Conservation (phyloP, 2,329 filamentous ascomycete genomes). For the Alternaria rosae region DNA sequence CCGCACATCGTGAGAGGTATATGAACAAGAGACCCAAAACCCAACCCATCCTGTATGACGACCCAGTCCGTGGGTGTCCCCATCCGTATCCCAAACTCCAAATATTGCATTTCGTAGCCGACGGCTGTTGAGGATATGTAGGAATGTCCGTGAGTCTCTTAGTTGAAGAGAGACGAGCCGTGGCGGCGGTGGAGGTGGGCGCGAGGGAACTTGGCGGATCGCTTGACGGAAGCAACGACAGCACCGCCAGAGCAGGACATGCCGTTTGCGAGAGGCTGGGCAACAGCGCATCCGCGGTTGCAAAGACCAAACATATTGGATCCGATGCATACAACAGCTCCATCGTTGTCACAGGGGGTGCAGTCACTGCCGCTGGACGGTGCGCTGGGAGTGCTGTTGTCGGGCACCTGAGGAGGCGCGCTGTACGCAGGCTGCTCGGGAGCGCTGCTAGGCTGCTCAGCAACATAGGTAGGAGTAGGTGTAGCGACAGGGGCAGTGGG, state of each 20-base stretch:
- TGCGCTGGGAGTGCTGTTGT: slow-evolving; percentile 18
- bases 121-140: slow-evolving; percentile 13
- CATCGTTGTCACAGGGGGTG: slow-evolving; percentile 51
- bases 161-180: slow-evolving; percentile 31
- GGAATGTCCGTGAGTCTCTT: slow-evolving; percentile 13
- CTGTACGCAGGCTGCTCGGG: slow-evolving; percentile 12
- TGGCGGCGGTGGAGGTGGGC: slow-evolving; percentile 41
- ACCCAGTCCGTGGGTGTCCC: slow-evolving; percentile 13
- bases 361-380: slow-evolving; percentile 24
- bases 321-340: slow-evolving; percentile 55
- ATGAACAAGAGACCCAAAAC: slow-evolving; percentile 25
- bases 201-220: slow-evolving; percentile 31
- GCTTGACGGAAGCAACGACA: slow-evolving; percentile 24
- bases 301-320: slow-evolving; percentile 54
- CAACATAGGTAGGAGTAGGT: slow-evolving; percentile 3
- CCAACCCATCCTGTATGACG: slow-evolving; percentile 14
- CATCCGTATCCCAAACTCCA: slow-evolving; percentile 31
- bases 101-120: slow-evolving; percentile 26
- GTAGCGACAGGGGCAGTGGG: slow-evolving; percentile 3
- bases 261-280: slow-evolving; percentile 52
- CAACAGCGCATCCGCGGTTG: slow-evolving; percentile 53
- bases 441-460: slow-evolving; percentile 14
- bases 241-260: slow-evolving; percentile 51
- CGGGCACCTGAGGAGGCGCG: slow-evolving; percentile 5
- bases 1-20: slow-evolving; percentile 16